Evolutionary conservation across 2,329 filamentous ascomycete genomes (phyloP).

Genomic region (Beauveria sp.): DNA sequence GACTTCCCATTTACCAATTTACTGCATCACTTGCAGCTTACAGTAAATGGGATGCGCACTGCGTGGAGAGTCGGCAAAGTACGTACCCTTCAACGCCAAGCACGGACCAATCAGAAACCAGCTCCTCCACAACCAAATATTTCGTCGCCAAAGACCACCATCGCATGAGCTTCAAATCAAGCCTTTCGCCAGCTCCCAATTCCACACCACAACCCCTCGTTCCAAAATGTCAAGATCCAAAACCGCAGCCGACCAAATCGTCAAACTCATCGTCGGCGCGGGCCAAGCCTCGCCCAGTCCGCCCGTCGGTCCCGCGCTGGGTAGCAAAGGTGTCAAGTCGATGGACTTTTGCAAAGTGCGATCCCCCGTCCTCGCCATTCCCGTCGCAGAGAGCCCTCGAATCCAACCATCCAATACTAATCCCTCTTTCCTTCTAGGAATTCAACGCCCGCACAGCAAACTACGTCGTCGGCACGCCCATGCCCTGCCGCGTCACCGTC

Average conservation of each 20-base stretch:
- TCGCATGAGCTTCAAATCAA: not conserved
- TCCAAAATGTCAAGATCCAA: constrained; percentile 44
- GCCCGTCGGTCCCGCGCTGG: constrained; percentile 90
- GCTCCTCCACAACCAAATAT: not conserved
- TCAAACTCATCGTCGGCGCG: constrained; percentile 96
- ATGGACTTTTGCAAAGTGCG: constrained; percentile 98
- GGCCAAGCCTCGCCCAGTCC: constrained; percentile 92
- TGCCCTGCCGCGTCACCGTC: constrained; percentile 85
- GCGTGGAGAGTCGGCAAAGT: not conserved
- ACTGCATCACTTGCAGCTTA: too few species aligned
- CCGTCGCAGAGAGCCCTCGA: not conserved
- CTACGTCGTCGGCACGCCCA: constrained; percentile 73
- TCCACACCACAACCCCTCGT: constrained; percentile 14
- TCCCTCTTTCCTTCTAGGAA: constrained; percentile 50
- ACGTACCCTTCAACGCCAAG: not conserved
- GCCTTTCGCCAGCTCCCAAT: not conserved
- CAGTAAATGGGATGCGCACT: not conserved
- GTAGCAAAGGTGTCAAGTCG: constrained; percentile 95
- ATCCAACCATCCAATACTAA: not conserved
- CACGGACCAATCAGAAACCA: not conserved
- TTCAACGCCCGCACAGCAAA: constrained; percentile 93
- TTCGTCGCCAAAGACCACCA: not conserved
- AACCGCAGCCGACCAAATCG: constrained; percentile 58
- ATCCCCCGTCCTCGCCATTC: not conserved
- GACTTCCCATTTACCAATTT: too few species aligned